phyloP scores from a whole-genome alignment of 305 asterid genomes.

The Fraxinus albicans region DNA sequence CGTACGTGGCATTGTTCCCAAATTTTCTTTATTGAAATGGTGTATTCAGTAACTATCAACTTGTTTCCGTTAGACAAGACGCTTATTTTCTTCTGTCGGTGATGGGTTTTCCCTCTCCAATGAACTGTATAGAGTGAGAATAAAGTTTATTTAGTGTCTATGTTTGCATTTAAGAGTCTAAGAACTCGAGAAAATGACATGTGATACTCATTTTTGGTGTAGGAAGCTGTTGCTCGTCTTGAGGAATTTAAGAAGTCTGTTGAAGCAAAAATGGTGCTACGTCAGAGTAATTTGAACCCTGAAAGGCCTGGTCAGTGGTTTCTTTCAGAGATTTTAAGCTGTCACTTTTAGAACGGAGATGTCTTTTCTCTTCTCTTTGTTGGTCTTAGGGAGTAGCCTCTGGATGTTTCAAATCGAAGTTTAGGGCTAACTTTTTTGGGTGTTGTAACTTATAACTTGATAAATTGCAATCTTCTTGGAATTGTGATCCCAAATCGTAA shows the following conservation, averaged over 20 bases:
- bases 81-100: not conserved
- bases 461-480: not conserved
- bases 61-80: not conserved
- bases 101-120: not conserved
- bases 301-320: slow-evolving; percentile 83
- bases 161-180: slow-evolving; percentile 1
- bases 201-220: slow-evolving; percentile 32
- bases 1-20: not conserved
- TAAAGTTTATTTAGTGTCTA: not conserved
- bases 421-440: not conserved
- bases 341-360: not conserved
- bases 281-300: slow-evolving; percentile 78
- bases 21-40: not conserved
- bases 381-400: not conserved
- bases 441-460: not conserved
- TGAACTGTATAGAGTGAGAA: not conserved
- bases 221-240: slow-evolving; percentile 87
- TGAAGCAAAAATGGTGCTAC: slow-evolving; percentile 70
- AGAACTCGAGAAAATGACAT: not conserved
- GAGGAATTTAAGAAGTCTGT: slow-evolving; percentile 90
- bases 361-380: not conserved
- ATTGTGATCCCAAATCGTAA: not conserved
- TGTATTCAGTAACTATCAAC: not conserved
- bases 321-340: not conserved
- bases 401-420: slow-evolving; percentile 3